A percentile compares a stretch with the other conserved stretches of the same genome.
These are phyloP conservation scores for Xylaria acuta DNA, from an alignment of 495 filamentous ascomycete genomes.

Conservation along the genomic window DNA sequence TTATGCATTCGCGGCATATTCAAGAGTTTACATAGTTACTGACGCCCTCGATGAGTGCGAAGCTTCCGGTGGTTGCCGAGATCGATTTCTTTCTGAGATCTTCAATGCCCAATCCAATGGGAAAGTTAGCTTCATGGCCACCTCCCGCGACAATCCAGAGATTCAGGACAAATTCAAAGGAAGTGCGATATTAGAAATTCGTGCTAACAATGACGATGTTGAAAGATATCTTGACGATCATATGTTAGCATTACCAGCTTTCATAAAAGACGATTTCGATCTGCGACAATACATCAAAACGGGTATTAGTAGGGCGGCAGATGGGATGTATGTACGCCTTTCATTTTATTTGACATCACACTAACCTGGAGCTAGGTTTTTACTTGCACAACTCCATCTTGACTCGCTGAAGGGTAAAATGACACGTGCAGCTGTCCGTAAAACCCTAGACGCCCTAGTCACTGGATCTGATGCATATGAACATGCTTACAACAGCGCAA, in stretches of 20 bases:
- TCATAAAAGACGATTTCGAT: slow-evolving; percentile 24
- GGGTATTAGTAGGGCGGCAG: slow-evolving; percentile 38
- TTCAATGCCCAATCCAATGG: slow-evolving; percentile 41
- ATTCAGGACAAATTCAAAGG: slow-evolving; percentile 33
- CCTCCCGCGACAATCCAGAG: slow-evolving; percentile 47
- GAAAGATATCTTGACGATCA: slow-evolving; percentile 39
- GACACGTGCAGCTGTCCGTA: slow-evolving; percentile 40
- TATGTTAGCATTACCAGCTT: slow-evolving; percentile 36
- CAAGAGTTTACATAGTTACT: slow-evolving; percentile 44
- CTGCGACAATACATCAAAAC: slow-evolving; percentile 44
- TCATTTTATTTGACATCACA: slow-evolving; percentile 44
- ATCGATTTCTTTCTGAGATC: slow-evolving; percentile 33
- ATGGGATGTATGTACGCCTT: slow-evolving; percentile 51
- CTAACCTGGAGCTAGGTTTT: slow-evolving; percentile 53
- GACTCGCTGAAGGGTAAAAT: slow-evolving; percentile 49
- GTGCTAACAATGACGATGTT: slow-evolving; percentile 47
- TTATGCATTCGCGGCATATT: slow-evolving; percentile 30
- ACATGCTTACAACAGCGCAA: slow-evolving; percentile 50
- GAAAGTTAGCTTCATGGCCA: slow-evolving; percentile 39
- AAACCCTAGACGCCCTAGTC: slow-evolving; percentile 44
- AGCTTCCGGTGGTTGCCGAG: slow-evolving; percentile 1
- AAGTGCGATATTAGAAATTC: slow-evolving; percentile 42
- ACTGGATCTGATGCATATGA: slow-evolving; percentile 33
- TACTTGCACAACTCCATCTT: slow-evolving; percentile 59
- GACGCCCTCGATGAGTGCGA: slow-evolving; percentile 59